Evolutionary conservation across 768 basidiomycete genomes (phyloP).

Genomic region (Lactarius vividus): DNA sequence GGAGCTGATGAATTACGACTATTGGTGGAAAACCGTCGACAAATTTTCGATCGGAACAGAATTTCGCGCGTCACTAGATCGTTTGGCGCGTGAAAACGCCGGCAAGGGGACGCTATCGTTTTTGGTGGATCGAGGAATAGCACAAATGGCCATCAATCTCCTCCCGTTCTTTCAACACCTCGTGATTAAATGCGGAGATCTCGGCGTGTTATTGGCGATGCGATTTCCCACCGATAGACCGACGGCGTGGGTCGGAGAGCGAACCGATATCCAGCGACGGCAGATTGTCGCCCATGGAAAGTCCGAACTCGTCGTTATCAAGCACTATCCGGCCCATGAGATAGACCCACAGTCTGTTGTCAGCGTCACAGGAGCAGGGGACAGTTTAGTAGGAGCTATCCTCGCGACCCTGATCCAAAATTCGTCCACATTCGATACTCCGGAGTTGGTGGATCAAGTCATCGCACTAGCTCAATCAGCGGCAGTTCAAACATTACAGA

Average conservation of each 20-base stretch:
- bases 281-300: slow-evolving; percentile 51
- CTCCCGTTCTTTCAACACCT: slow-evolving; percentile 84
- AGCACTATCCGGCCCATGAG: slow-evolving; percentile 66
- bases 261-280: slow-evolving; percentile 46
- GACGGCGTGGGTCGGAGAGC: slow-evolving; percentile 52
- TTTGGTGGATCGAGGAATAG: slow-evolving; percentile 66
- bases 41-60: slow-evolving; percentile 60
- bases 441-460: slow-evolving; percentile 41
- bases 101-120: slow-evolving; percentile 53
- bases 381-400: slow-evolving; percentile 82
- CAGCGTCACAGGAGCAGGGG: slow-evolving; percentile 91
- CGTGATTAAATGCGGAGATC: slow-evolving; percentile 79
- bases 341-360: slow-evolving; percentile 39
- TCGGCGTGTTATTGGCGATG: slow-evolving; percentile 65
- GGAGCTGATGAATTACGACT: slow-evolving; percentile 49
- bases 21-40: slow-evolving; percentile 68
- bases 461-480: slow-evolving; percentile 63
- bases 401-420: slow-evolving; percentile 56
- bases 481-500: slow-evolving; percentile 57
- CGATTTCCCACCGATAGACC: slow-evolving; percentile 42
- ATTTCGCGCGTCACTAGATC: slow-evolving; percentile 65
- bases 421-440: slow-evolving; percentile 47
- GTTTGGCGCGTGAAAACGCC: slow-evolving; percentile 49
- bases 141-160: slow-evolving; percentile 77
- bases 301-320: slow-evolving; percentile 52